Evolutionary conservation across 169 alveolate genomes (phyloP).

Genomic region (Eimeria brunetti): DNA sequence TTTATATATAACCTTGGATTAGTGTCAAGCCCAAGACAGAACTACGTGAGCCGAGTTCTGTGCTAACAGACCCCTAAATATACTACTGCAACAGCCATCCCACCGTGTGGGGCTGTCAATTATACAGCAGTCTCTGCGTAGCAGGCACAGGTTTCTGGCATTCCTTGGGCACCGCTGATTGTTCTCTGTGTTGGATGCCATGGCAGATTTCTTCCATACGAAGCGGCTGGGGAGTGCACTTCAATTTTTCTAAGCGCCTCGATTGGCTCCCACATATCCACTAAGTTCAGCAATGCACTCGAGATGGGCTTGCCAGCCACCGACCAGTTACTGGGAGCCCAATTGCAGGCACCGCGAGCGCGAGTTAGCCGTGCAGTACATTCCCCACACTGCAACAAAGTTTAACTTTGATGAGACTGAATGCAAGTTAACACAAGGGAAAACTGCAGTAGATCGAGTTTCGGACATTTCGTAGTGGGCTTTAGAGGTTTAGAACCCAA

Average conservation of each 20-base stretch:
- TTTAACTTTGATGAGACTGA: not conserved
- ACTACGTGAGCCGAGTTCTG: not conserved
- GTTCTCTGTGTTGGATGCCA: not conserved
- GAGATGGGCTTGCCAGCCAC: not conserved
- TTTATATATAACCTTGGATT: not conserved
- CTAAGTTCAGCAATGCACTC: not conserved
- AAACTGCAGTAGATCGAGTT: not conserved
- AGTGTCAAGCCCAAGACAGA: not conserved
- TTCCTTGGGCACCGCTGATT: not conserved
- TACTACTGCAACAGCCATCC: not conserved
- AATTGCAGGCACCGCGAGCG: not conserved
- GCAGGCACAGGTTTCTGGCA: not conserved
- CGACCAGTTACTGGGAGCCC: not conserved
- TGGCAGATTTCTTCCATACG: not conserved
- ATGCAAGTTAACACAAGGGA: not conserved
- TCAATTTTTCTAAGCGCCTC: not conserved
- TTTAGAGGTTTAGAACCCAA: not conserved
- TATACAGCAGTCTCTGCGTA: not conserved
- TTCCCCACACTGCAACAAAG: not conserved
- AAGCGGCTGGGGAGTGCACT: not conserved
- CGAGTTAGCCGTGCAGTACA: constrained; percentile 23
- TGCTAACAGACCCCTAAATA: not conserved
- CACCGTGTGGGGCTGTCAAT: not conserved
- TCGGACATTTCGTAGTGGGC: not conserved
- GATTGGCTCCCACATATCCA: not conserved